phyloP scores from a whole-genome alignment of 306 rosid species.

The Vigna hirtella region DNA sequence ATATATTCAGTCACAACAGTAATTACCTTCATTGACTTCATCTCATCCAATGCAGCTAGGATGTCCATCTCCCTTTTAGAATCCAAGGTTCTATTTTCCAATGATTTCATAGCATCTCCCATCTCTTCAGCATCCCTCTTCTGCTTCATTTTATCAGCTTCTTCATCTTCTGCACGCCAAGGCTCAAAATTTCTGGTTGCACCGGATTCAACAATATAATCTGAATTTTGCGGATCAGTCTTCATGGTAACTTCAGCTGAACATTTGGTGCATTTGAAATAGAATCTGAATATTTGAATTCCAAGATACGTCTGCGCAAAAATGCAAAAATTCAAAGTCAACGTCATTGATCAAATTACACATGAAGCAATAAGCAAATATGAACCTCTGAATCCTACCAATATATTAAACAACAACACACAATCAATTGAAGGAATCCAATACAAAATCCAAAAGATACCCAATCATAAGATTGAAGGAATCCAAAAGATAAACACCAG shows the following conservation, averaged over 20 bases:
- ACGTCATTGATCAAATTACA: constrained; percentile 31
- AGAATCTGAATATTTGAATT: constrained; percentile 84
- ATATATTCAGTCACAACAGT: constrained; percentile 12
- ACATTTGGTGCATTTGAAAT: constrained; percentile 87
- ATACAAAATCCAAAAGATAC: constrained; percentile 12
- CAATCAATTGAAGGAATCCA: constrained; percentile 26
- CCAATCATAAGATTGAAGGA: constrained; percentile 12
- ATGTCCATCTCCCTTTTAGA: constrained; percentile 78
- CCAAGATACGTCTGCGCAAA: constrained; percentile 82
- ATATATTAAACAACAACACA: background rate
- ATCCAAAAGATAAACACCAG: constrained; percentile 45
- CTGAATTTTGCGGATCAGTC: constrained; percentile 93
- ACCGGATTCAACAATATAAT: constrained; percentile 87
- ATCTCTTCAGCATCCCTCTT: constrained; percentile 82
- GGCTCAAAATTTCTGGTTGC: constrained; percentile 67
- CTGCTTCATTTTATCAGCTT: constrained; percentile 41
- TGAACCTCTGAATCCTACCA: background rate
- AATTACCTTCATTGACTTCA: constrained; percentile 94
- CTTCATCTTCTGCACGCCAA: constrained; percentile 91
- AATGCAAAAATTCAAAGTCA: background rate
- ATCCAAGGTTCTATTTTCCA: constrained; percentile 89
- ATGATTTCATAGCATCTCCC: constrained; percentile 91
- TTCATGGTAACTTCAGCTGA: constrained; percentile 88
- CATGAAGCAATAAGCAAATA: background rate
- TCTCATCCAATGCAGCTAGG: constrained; percentile 94